Conservation (phyloP, 2,329 filamentous ascomycete species). For the Aspergillus ruber region DNA sequence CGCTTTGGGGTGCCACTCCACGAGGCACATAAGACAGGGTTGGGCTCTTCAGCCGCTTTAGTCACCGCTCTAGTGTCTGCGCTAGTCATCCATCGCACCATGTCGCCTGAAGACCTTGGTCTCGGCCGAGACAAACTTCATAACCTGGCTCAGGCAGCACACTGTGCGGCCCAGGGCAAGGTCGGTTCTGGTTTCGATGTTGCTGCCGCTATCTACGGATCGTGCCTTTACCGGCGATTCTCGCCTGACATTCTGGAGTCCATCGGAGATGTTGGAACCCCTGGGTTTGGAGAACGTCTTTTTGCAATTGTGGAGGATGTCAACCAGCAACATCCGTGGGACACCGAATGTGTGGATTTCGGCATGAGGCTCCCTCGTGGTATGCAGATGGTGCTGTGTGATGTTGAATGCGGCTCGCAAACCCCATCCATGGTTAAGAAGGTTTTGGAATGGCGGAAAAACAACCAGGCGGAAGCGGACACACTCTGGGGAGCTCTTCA, state of each 20-base stretch:
- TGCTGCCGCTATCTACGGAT: constrained; percentile 85
- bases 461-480: constrained; percentile 58
- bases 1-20: constrained; percentile 69
- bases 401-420: constrained; percentile 89
- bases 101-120: constrained; percentile 39
- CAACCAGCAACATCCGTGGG: constrained; percentile 56
- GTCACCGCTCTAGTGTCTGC: constrained; percentile 70
- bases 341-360: constrained; percentile 67
- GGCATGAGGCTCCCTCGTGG: constrained; percentile 65
- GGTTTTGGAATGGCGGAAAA: constrained; percentile 72
- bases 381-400: constrained; percentile 80
- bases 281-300: constrained; percentile 62
- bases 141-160: constrained; percentile 87
- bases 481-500: constrained; percentile 71
- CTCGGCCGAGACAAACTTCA: constrained; percentile 61
- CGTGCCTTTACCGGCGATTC: constrained; percentile 87
- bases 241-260: constrained; percentile 65
- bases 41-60: constrained; percentile 89
- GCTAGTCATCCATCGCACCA: constrained; percentile 40
- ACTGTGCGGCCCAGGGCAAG: constrained; percentile 95
- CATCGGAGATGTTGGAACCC: constrained; percentile 60
- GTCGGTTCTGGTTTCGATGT: constrained; percentile 95
- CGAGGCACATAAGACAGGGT: constrained; percentile 86
- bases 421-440: constrained; percentile 95
- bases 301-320: constrained; percentile 60